phyloP scores from a whole-genome alignment of 805 yeast species.

The Saturnispora sekii region DNA sequence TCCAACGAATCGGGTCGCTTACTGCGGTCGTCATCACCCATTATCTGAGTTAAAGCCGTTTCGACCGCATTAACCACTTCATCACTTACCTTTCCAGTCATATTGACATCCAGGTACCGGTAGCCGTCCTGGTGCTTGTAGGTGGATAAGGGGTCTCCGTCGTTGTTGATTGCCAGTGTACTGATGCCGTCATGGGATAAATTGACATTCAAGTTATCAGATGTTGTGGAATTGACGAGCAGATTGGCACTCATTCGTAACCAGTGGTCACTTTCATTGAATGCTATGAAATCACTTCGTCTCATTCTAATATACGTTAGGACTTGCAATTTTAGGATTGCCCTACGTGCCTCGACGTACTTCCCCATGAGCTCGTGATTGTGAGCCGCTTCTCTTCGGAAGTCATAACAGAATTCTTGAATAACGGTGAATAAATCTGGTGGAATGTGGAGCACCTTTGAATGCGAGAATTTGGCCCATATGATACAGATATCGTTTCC shows the following conservation, averaged over 20 bases:
- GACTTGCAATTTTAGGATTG: constrained; percentile 51
- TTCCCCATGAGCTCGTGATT: not conserved
- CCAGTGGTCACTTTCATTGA: constrained; percentile 49
- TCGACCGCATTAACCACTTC: constrained; percentile 53
- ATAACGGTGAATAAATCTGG: constrained; percentile 27
- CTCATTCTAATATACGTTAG: constrained; percentile 43
- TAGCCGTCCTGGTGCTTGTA: constrained; percentile 23
- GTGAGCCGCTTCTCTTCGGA: not conserved
- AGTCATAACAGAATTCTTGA: constrained; percentile 23
- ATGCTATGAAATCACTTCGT: constrained; percentile 44
- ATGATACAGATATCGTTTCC: constrained; percentile 45
- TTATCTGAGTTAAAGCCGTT: constrained; percentile 55
- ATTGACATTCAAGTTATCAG: not conserved
- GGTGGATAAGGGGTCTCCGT: constrained; percentile 26
- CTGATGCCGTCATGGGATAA: not conserved
- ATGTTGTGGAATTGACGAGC: not conserved
- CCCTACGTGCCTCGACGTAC: constrained; percentile 40
- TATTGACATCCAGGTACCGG: constrained; percentile 25
- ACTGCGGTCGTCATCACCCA: constrained; percentile 25
- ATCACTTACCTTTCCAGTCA: constrained; percentile 30
- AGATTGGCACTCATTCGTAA: constrained; percentile 42
- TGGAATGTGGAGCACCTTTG: constrained; percentile 24
- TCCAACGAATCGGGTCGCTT: too few relatives aligned
- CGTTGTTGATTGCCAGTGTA: not conserved
- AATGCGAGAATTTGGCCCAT: constrained; percentile 33